These are phyloP conservation scores for Schizopora paradoxa DNA, from an alignment of 1,284 basidiomycete species.

Conservation along the genomic window DNA sequence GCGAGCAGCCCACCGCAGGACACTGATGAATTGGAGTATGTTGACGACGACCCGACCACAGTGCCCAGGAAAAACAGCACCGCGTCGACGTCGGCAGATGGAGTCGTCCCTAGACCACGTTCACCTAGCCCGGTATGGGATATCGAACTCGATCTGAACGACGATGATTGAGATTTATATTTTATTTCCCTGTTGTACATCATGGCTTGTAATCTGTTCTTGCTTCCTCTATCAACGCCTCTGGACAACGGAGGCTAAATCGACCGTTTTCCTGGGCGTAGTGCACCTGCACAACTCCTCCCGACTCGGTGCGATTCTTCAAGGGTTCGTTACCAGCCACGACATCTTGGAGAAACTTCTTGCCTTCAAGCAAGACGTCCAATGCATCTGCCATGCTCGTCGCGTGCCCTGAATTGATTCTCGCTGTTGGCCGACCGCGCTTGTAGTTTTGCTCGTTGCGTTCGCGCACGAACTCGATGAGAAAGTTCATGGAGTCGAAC, in stretches of 20 bases:
- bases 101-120: conserved; percentile 22
- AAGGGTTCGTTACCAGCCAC: conserved; percentile 37
- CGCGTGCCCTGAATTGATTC: conserved; percentile 44
- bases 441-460: no score
- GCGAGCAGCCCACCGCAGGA: conserved; percentile 34
- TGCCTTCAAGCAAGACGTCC: conserved; percentile 37
- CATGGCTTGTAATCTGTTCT: conserved; percentile 9
- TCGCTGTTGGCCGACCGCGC: conserved; percentile 24
- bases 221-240: conserved; percentile 40
- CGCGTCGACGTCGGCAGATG: conserved; percentile 18
- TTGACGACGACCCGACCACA: conserved; percentile 22
- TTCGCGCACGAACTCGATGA: conserved; percentile 35
- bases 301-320: conserved; percentile 28
- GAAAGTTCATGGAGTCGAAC: conserved; percentile 38
- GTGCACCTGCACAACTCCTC: conserved; percentile 37
- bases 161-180: conserved; percentile 6
- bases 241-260: conserved; percentile 46
- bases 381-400: conserved; percentile 39
- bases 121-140: conserved; percentile 51
- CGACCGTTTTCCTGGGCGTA: conserved; percentile 38
- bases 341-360: conserved; percentile 42
- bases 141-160: conserved; percentile 48
- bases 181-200: background rate
- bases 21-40: conserved; percentile 35
- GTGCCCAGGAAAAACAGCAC: conserved; percentile 17